Conservation (phyloP, 108 stramenopile species). For the Pseudonitzschia multiseries region DNA sequence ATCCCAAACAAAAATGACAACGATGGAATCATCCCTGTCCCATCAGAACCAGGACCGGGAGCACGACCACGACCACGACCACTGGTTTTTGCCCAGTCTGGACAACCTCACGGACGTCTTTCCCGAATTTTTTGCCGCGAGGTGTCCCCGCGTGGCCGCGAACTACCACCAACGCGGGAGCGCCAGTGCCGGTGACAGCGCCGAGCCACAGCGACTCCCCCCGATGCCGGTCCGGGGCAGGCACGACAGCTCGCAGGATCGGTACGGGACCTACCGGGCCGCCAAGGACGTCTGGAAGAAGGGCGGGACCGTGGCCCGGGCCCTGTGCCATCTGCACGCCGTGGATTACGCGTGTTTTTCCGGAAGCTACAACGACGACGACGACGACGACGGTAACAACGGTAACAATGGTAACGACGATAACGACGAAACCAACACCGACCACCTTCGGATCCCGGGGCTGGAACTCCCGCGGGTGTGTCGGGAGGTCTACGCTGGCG, state of each 20-base stretch:
- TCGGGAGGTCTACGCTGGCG: too few relatives aligned
- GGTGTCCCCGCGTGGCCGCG: neutral
- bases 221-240: neutral
- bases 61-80: neutral
- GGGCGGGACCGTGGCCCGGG: constrained; percentile 13
- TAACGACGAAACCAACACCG: too few relatives aligned
- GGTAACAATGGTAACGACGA: too few relatives aligned
- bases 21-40: neutral
- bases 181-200: neutral
- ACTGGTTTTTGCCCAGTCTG: constrained; percentile 19
- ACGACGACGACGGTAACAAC: constrained; percentile 13
- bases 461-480: too few relatives aligned
- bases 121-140: constrained; percentile 19
- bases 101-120: constrained; percentile 16
- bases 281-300: constrained; percentile 38
- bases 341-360: constrained; percentile 49
- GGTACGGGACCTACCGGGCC: constrained; percentile 24
- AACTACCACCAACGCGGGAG: neutral
- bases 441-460: too few relatives aligned
- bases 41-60: neutral
- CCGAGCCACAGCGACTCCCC: neutral
- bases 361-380: neutral
- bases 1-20: neutral
- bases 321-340: constrained; percentile 32
- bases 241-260: constrained; percentile 29